A percentile compares a stretch with the other conserved stretches of the same genome.
These are phyloP conservation scores for Macadamia tetraphylla DNA, from an alignment of 164 flowering plant genomes.

Conservation along the genomic window DNA sequence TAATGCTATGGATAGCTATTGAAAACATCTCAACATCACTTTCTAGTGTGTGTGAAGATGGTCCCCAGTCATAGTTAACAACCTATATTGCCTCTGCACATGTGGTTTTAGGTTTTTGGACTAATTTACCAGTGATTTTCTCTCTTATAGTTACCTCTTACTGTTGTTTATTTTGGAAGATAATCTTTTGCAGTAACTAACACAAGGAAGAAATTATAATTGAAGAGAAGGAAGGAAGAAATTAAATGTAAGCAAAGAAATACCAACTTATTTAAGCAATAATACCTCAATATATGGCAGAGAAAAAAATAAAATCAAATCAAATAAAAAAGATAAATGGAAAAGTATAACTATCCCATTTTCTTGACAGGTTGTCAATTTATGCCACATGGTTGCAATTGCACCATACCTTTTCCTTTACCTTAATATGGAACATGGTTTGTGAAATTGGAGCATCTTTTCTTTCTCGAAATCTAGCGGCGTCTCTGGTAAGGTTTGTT, in stretches of 20 bases:
- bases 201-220: no score
- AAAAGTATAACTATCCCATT: constrained; percentile 24
- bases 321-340: constrained; percentile 16
- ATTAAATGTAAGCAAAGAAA: no score
- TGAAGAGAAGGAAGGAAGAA: no score
- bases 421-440: constrained; percentile 26
- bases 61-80: constrained; percentile 22
- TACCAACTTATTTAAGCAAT: neutral
- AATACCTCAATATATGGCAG: neutral
- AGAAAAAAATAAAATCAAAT: neutral
- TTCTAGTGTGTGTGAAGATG: constrained; percentile 15
- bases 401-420: constrained; percentile 47
- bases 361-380: constrained; percentile 25
- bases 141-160: no score
- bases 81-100: neutral
- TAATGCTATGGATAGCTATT: constrained; percentile 27
- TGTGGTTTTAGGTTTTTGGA: no score
- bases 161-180: no score
- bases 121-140: no score
- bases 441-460: constrained; percentile 49
- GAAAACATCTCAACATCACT: constrained; percentile 29
- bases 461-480: constrained; percentile 19
- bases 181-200: no score
- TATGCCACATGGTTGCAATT: constrained; percentile 39
- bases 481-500: constrained; percentile 22